phyloP scores from a whole-genome alignment of 2,329 filamentous ascomycete species.

The Fonsecaea pugnacius region DNA sequence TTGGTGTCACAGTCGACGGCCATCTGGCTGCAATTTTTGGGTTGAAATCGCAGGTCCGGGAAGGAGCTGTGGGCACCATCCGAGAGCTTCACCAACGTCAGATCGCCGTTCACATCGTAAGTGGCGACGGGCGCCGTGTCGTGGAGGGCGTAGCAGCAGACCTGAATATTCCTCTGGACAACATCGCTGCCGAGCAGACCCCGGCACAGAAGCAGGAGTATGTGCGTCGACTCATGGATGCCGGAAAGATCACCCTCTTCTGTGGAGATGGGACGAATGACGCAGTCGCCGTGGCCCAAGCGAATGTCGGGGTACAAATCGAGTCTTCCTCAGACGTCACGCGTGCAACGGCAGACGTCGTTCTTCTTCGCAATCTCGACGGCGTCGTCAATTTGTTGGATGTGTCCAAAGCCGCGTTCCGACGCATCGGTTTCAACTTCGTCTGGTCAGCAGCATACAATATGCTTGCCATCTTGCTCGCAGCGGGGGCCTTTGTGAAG shows the following conservation, averaged over 20 bases:
- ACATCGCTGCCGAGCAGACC: constrained; percentile 54
- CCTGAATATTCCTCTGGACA: constrained; percentile 46
- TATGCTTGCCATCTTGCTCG: constrained; percentile 67
- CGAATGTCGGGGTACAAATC: constrained; percentile 73
- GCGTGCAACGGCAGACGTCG: constrained; percentile 68
- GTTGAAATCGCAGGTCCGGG: constrained; percentile 54
- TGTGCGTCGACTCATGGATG: constrained; percentile 46
- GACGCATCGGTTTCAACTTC: constrained; percentile 69
- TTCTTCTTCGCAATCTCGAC: constrained; percentile 65
- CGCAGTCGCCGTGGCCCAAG: constrained; percentile 71
- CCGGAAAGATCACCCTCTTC: constrained; percentile 61
- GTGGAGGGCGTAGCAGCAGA: constrained; percentile 53
- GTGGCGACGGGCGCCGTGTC: constrained; percentile 58
- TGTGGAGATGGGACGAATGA: constrained; percentile 81
- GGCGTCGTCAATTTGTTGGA: constrained; percentile 65
- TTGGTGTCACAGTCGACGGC: constrained; percentile 60
- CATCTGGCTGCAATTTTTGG: constrained; percentile 55
- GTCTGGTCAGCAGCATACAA: constrained; percentile 74
- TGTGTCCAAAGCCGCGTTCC: constrained; percentile 51
- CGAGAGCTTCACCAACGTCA: constrained; percentile 53
- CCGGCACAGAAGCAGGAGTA: constrained; percentile 62
- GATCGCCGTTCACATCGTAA: constrained; percentile 61
- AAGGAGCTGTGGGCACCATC: constrained; percentile 58
- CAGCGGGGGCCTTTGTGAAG: constrained; percentile 66
- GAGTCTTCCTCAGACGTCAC: constrained; percentile 68